Percentiles rank a stretch among this genome's conserved stretches.
Conservation (phyloP, 768 basidiomycete species). For the Epithele typhae region DNA sequence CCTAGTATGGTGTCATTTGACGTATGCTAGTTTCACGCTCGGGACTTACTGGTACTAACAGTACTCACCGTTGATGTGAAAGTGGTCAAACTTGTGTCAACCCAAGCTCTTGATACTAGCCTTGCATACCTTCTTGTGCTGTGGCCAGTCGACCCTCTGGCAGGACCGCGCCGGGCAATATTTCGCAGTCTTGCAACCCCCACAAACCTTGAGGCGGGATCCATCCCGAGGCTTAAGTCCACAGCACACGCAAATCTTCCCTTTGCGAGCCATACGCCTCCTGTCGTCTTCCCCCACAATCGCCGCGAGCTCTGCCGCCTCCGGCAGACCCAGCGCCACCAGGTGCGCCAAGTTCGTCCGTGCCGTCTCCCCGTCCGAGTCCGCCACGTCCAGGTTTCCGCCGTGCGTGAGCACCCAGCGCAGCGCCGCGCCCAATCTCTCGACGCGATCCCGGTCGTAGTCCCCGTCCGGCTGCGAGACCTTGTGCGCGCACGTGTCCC, state of each 20-base stretch:
- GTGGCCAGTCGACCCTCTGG: slow-evolving; percentile 38
- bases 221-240: slow-evolving; percentile 24
- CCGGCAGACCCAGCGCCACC: not conserved
- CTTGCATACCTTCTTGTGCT: slow-evolving; percentile 34
- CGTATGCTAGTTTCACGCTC: too few relatives aligned
- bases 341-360: slow-evolving; percentile 19
- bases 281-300: slow-evolving; percentile 29
- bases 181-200: slow-evolving; percentile 30
- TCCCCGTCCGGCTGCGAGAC: slow-evolving; percentile 29
- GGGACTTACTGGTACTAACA: too few relatives aligned
- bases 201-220: slow-evolving; percentile 26
- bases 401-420: slow-evolving; percentile 39
- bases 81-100: too few relatives aligned
- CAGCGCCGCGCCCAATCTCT: slow-evolving; percentile 25
- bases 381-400: slow-evolving; percentile 33
- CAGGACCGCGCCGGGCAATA: slow-evolving; percentile 34
- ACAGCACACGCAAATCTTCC: slow-evolving; percentile 32
- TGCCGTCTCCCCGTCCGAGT: slow-evolving; percentile 33
- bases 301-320: slow-evolving; percentile 2
- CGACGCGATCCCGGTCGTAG: slow-evolving; percentile 15
- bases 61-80: too few relatives aligned
- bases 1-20: too few relatives aligned
- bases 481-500: slow-evolving; percentile 37
- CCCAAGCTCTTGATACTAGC: too few relatives aligned
- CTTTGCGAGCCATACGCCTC: slow-evolving; percentile 24